Conservation (phyloP, 495 filamentous ascomycete genomes). For the Pseudoneurospora amorphoporcata region DNA sequence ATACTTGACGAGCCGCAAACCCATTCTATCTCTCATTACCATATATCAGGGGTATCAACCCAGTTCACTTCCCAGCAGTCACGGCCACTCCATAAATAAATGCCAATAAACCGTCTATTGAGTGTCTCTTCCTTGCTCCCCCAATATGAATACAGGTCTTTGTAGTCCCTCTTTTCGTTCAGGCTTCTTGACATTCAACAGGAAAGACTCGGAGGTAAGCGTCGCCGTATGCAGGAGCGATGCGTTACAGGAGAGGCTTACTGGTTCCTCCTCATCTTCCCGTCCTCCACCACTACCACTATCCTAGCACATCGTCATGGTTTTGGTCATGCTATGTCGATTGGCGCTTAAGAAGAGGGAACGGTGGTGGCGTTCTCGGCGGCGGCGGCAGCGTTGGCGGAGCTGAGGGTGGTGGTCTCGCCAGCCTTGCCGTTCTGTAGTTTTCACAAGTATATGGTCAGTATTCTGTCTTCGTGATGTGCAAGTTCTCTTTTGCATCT, state of each 20-base stretch:
- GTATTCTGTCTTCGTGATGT: background rate
- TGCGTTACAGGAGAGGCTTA: background rate
- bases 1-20: background rate
- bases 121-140: background rate
- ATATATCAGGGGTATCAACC: background rate
- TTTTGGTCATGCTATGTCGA: no score
- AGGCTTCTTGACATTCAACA: background rate
- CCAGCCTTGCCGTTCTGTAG: slow-evolving; percentile 91
- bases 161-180: background rate
- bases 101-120: slow-evolving; percentile 12
- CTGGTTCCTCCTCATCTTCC: background rate
- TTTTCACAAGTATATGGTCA: background rate
- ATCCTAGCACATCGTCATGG: background rate
- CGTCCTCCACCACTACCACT: background rate
- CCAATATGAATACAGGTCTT: slow-evolving; percentile 16
- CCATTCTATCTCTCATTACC: background rate
- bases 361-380: slow-evolving; percentile 32
- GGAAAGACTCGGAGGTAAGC: background rate
- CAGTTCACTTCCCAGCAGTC: background rate
- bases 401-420: slow-evolving; percentile 63
- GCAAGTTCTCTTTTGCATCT: background rate
- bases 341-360: background rate
- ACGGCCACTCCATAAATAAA: background rate
- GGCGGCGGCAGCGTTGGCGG: slow-evolving; percentile 57
- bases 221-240: background rate